These are phyloP conservation scores for Apostasia shenzhenica DNA, from an alignment of 106 monocot genomes.

Conservation along the genomic window DNA sequence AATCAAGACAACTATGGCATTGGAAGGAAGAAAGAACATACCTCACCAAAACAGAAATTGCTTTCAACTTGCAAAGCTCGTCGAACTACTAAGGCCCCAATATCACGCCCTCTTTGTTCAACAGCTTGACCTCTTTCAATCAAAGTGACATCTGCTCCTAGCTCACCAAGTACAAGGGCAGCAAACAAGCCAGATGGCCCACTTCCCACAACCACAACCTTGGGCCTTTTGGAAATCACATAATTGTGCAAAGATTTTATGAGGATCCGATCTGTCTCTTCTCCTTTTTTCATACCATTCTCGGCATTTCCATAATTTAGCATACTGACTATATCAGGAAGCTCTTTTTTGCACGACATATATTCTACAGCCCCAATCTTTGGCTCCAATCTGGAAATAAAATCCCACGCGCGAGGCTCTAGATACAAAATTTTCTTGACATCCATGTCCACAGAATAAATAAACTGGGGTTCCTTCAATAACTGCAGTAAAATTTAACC, in stretches of 20 bases:
- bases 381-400: slow-evolving; percentile 67
- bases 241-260: slow-evolving; percentile 7
- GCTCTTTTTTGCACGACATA: slow-evolving; percentile 30
- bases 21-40: slow-evolving; percentile 15
- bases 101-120: slow-evolving; percentile 98
- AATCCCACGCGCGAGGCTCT: slow-evolving; percentile 93
- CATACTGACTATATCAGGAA: slow-evolving; percentile 40
- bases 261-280: slow-evolving; percentile 9
- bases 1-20: neutral
- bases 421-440: slow-evolving; percentile 71
- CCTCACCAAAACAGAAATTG: slow-evolving; percentile 99
- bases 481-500: slow-evolving; percentile 35
- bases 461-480: slow-evolving; percentile 89
- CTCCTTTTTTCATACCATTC: neutral
- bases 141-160: slow-evolving; percentile 87
- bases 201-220: slow-evolving; percentile 84
- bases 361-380: slow-evolving; percentile 75
- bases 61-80: slow-evolving; percentile 66
- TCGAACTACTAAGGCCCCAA: slow-evolving; percentile 84
- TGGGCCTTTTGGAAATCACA: slow-evolving; percentile 33
- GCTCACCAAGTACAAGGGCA: slow-evolving; percentile 87
- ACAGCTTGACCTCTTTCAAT: slow-evolving; percentile 97
- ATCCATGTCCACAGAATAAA: slow-evolving; percentile 94
- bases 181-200: slow-evolving; percentile 96
- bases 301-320: slow-evolving; percentile 18